A percentile compares a stretch with the other conserved stretches of the same genome.
Evolutionary conservation across 2,329 filamentous ascomycete genomes (phyloP).

Genomic region (Byssothecium circinans): DNA sequence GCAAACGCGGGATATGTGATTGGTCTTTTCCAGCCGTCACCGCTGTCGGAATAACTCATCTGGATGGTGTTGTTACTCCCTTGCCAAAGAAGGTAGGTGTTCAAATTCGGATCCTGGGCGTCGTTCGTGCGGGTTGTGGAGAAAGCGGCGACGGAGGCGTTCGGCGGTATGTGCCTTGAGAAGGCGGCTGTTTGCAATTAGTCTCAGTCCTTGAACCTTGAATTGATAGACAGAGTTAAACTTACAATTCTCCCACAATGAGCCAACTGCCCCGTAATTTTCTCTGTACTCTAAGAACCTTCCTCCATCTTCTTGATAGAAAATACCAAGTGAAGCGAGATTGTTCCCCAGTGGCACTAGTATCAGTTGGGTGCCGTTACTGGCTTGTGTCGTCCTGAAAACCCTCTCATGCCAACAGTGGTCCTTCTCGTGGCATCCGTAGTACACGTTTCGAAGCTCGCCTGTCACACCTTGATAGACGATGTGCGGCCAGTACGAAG

Average conservation of each 20-base stretch:
- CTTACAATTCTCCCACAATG: slow-evolving; percentile 16
- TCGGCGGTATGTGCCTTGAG: slow-evolving; percentile 11
- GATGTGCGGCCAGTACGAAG: slow-evolving; percentile 18
- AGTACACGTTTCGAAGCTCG: slow-evolving; percentile 13
- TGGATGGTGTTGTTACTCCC: slow-evolving; percentile 14
- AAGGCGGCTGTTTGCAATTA: slow-evolving; percentile 15
- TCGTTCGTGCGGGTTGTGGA: slow-evolving; percentile 12
- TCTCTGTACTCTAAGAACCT: slow-evolving; percentile 13
- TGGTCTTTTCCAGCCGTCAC: slow-evolving; percentile 19
- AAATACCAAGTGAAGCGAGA: slow-evolving; percentile 12
- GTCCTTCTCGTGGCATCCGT: slow-evolving; percentile 14
- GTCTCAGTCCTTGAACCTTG: neutral
- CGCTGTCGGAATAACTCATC: slow-evolving; percentile 18
- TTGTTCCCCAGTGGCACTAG: slow-evolving; percentile 13
- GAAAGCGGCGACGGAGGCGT: slow-evolving; percentile 17
- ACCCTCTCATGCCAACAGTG: slow-evolving; percentile 20
- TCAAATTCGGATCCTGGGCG: slow-evolving; percentile 4
- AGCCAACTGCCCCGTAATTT: neutral
- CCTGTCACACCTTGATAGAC: slow-evolving; percentile 18
- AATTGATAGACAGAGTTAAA: neutral
- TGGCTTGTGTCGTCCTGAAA: slow-evolving; percentile 12
- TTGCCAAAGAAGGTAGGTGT: slow-evolving; percentile 21
- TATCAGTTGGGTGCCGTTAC: slow-evolving; percentile 17
- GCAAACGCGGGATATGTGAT: slow-evolving; percentile 14
- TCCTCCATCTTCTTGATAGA: slow-evolving; percentile 17